These are phyloP conservation scores for Phaeodactylum tricornutum DNA, from an alignment of 108 stramenopile species.

Conservation along the genomic window DNA sequence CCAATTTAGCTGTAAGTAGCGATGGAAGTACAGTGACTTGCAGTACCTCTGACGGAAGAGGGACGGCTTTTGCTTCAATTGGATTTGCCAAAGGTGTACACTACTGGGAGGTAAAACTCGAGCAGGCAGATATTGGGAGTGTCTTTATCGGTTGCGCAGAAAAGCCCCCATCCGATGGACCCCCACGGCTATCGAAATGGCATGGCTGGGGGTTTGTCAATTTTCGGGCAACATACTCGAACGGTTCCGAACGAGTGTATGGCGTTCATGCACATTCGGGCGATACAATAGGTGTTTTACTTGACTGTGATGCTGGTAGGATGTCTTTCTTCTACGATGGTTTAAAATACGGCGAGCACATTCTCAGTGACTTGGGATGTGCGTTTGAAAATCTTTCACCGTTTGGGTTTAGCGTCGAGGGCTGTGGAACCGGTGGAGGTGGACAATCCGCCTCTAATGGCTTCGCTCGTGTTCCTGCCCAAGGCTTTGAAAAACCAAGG, in stretches of 20 bases:
- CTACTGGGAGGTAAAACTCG: conserved; percentile 93
- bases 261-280: conserved; percentile 85
- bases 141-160: conserved; percentile 92
- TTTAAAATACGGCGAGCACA: conserved; percentile 92
- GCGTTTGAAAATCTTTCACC: conserved; percentile 88
- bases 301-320: conserved; percentile 91
- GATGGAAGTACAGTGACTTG: conserved; percentile 68
- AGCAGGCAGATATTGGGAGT: conserved; percentile 85
- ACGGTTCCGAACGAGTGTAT: conserved; percentile 83
- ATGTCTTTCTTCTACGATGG: conserved; percentile 93
- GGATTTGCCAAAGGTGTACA: conserved; percentile 89
- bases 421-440: conserved; percentile 75
- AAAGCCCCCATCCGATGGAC: conserved; percentile 55
- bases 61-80: conserved; percentile 56
- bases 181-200: conserved; percentile 67
- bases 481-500: conserved; percentile 58
- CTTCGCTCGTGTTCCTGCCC: conserved; percentile 52
- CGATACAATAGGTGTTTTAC: conserved; percentile 89
- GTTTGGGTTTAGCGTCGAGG: conserved; percentile 80
- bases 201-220: conserved; percentile 92
- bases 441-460: conserved; percentile 82
- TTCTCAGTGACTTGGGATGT: conserved; percentile 90
- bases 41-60: conserved; percentile 57
- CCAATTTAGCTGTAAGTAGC: conserved; percentile 51
- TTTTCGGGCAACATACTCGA: conserved; percentile 82